Evolutionary conservation across 768 basidiomycete genomes (phyloP).

Genomic region (Agrocybe pediades): DNA sequence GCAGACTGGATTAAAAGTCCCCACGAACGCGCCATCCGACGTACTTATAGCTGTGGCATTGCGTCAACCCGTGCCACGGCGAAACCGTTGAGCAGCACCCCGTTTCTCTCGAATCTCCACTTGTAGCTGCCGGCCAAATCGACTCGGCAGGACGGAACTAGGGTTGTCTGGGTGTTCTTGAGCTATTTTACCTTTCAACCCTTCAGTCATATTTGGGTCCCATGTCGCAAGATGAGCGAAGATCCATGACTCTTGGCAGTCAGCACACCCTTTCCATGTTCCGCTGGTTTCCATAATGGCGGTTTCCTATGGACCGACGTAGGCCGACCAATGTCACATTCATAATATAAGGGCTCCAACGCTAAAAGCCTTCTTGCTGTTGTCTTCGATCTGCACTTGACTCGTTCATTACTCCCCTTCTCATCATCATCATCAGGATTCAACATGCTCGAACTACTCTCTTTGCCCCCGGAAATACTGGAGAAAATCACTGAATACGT

Average conservation of each 20-base stretch:
- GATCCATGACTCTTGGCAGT: conserved; percentile 2
- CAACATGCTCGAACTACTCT: conserved; percentile 16
- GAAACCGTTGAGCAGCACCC: too few relatives aligned
- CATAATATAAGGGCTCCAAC: too few relatives aligned
- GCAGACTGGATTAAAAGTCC: neutral
- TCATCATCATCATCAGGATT: neutral
- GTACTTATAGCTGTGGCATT: too few relatives aligned
- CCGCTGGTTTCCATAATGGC: neutral
- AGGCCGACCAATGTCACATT: neutral
- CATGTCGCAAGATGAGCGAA: conserved; percentile 1
- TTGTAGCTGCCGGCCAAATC: neutral
- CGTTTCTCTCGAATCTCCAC: too few relatives aligned
- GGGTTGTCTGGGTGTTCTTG: neutral
- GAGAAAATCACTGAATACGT: conserved; percentile 19
- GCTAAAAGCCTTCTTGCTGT: too few relatives aligned
- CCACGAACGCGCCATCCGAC: neutral
- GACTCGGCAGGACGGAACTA: conserved; percentile 4
- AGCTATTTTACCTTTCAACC: neutral
- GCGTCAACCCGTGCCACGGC: neutral
- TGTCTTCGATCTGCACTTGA: neutral
- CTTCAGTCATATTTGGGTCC: neutral
- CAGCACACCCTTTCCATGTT: neutral
- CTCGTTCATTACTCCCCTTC: neutral
- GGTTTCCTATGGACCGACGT: conserved; percentile 1
- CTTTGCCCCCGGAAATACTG: conserved; percentile 18